Percentiles rank a stretch among this genome's conserved stretches.
These are phyloP conservation scores for Podospora bellae-mahoneyi DNA, from an alignment of 495 filamentous ascomycete genomes.

Conservation along the genomic window DNA sequence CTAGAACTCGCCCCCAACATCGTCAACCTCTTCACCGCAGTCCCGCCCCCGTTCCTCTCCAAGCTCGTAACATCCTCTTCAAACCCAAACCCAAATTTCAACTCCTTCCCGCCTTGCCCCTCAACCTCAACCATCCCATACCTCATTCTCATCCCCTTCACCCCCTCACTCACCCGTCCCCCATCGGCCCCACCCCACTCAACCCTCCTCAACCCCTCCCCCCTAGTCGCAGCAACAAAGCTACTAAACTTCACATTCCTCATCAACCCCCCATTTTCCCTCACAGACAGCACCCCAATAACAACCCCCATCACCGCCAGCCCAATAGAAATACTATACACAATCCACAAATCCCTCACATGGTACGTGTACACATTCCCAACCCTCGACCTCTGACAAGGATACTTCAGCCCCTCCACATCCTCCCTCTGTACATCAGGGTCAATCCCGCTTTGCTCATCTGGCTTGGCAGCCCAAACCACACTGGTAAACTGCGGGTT, in stretches of 20 bases:
- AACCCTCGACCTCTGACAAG: constrained; percentile 30
- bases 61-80: constrained; percentile 35
- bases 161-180: constrained; percentile 13
- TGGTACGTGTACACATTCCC: constrained; percentile 35
- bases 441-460: constrained; percentile 23
- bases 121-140: constrained; percentile 32
- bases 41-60: constrained; percentile 9
- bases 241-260: constrained; percentile 37
- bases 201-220: constrained; percentile 32
- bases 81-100: constrained; percentile 36
- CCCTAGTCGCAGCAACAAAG: constrained; percentile 39
- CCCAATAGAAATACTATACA: constrained; percentile 35
- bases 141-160: constrained; percentile 30
- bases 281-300: constrained; percentile 28
- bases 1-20: not conserved
- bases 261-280: constrained; percentile 33
- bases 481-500: constrained; percentile 36
- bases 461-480: constrained; percentile 36
- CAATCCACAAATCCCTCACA: constrained; percentile 38
- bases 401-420: constrained; percentile 19
- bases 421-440: constrained; percentile 5
- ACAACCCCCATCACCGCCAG: constrained; percentile 26
- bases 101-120: constrained; percentile 3
- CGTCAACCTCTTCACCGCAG: constrained; percentile 6
- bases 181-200: constrained; percentile 23